Evolutionary conservation across 805 yeast species (phyloP).

Genomic region (Vanderwaltozyma tropicalis): DNA sequence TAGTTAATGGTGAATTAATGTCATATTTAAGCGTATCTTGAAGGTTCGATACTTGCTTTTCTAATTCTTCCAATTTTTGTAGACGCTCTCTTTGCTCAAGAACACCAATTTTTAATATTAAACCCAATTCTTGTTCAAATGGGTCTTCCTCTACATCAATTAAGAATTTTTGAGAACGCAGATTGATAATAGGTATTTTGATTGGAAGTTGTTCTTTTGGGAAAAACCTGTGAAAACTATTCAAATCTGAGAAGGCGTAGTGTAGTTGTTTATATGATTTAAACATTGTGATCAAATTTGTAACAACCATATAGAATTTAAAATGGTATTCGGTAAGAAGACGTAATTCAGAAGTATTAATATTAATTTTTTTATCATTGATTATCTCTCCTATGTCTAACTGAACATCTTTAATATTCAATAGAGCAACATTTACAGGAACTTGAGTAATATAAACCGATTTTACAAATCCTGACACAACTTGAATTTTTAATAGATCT

Average conservation of each 20-base stretch:
- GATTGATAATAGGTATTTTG: constrained; percentile 33
- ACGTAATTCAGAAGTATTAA: constrained; percentile 14
- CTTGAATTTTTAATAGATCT: constrained; percentile 4
- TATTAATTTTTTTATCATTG: constrained; percentile 1
- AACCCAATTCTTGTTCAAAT: constrained; percentile 50
- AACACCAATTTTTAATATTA: constrained; percentile 47
- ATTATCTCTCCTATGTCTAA: constrained; percentile 5
- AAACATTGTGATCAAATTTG: constrained; percentile 38
- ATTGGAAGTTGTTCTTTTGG: constrained; percentile 23
- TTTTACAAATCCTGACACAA: constrained; percentile 12
- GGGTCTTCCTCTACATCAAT: constrained; percentile 53
- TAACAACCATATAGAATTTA: constrained; percentile 39
- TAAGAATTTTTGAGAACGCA: constrained; percentile 34
- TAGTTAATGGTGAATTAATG: neutral
- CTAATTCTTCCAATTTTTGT: constrained; percentile 28
- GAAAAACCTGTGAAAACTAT: constrained; percentile 13
- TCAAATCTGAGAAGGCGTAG: constrained; percentile 33
- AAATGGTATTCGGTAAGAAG: constrained; percentile 29
- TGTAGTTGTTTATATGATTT: constrained; percentile 39
- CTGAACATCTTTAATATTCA: constrained; percentile 10
- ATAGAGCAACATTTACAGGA: constrained; percentile 14
- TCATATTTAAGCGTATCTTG: neutral
- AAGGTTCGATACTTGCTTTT: constrained; percentile 7
- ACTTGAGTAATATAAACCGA: constrained; percentile 22
- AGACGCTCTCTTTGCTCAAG: constrained; percentile 46